Evolutionary conservation across 345 rosid genomes (phyloP).

Genomic region (Chamaenerion angustifolium): DNA sequence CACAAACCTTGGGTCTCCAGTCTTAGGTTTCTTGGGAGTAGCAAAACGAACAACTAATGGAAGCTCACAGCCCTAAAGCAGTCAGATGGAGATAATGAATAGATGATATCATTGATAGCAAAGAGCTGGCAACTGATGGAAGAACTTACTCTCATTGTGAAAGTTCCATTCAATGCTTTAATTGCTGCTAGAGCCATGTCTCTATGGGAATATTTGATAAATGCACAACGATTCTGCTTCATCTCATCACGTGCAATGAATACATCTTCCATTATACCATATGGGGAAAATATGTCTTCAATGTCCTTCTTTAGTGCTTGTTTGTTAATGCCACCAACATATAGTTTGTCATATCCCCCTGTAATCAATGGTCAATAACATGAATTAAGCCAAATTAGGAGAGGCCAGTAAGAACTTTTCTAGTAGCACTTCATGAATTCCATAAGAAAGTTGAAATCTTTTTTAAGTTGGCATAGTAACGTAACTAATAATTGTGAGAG

Average conservation of each 20-base stretch:
- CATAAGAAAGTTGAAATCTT: no score
- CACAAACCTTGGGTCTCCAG: conserved; percentile 57
- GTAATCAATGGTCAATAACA: conserved; percentile 6
- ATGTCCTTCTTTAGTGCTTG: conserved; percentile 51
- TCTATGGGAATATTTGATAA: conserved; percentile 53
- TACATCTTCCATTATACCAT: conserved; percentile 56
- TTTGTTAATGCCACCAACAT: conserved; percentile 59
- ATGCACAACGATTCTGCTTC: conserved; percentile 63
- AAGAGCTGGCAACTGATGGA: conserved; percentile 7
- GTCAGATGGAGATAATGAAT: conserved; percentile 6
- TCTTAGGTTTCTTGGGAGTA: conserved; percentile 56
- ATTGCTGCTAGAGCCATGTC: conserved; percentile 88
- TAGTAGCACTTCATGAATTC: no score
- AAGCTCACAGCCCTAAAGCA: conserved; percentile 64
- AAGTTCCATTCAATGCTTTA: conserved; percentile 53
- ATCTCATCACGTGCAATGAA: conserved; percentile 51
- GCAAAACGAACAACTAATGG: conserved; percentile 74
- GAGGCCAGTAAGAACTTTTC: no score
- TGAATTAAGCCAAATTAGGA: not conserved
- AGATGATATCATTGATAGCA: conserved; percentile 7
- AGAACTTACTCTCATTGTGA: conserved; percentile 53
- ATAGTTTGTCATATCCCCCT: conserved; percentile 48
- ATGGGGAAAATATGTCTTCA: conserved; percentile 73
- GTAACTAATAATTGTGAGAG: no score
- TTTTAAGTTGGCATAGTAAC: no score